Base-by-base conservation (phyloP, 2,329 filamentous ascomycete genomes). In the Sarocladiaceae sp. region DNA sequence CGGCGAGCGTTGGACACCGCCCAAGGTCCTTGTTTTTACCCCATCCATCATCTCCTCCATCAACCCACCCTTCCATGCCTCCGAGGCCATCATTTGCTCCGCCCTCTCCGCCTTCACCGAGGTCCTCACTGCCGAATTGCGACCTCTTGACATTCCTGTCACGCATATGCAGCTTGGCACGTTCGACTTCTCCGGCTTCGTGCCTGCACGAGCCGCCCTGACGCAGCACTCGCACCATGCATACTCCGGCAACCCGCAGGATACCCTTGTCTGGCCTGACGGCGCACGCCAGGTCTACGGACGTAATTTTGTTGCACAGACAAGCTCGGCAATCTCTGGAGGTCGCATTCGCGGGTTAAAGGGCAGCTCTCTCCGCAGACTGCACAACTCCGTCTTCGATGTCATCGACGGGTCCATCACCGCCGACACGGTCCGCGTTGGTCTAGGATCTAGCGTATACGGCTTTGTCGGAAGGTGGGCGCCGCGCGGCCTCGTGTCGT, bases 321-420 rank as follows among this genome's bases (percentile, higher is more conserved):
- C 69, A 34, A 63, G 62, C 46, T 78, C 74, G 20, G 73, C 73
- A 45, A 76, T 80, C 52, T 72, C 74, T 40, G 71, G 75, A 3
- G 71, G 73, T 7, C 71, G 74, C 44, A 72, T 76, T 62, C 76
- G 73, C 52, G 82, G 74, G 11, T 66, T 78, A 47, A 77, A 75
- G 41, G 85, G 86, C 29, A 89, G 82, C 49, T 82, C 84, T 3
- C 71, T 95, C 35, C 75, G 87, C 24, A 82, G 85, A 50, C 73
- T 98, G 45, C 87, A 97, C 64, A 83, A 88, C 57, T 82, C 86
- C 2, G 83, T 98, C 9, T 94, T 96, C 59, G 91, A 97, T 60
- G 87, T 93, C 26, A 77, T 97, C 45, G 83, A 87, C 51, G 76
- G 79, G 33, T 76, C 72, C 15, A 70, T 76, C 52, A 76, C 74